These are phyloP conservation scores for Quercus parvula DNA, from an alignment of 306 rosid species.

Conservation along the genomic window DNA sequence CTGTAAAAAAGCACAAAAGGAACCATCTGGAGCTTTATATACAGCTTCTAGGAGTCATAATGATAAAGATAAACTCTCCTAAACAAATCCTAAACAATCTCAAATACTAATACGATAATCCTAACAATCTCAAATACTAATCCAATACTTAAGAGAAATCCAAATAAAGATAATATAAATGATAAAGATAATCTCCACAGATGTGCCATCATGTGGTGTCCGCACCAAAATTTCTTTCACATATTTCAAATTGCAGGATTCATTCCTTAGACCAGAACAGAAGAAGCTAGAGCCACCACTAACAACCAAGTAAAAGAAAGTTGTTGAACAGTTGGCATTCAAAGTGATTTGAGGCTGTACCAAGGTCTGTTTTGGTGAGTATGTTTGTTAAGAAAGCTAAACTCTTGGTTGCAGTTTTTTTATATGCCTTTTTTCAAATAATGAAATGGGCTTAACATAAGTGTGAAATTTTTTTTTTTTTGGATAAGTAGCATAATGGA, in stretches of 20 bases:
- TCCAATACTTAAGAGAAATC: too few relatives aligned
- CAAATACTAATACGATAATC: too few relatives aligned
- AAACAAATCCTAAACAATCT: too few relatives aligned
- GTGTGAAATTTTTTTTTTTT: not conserved
- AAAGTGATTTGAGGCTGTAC: not conserved
- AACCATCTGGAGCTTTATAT: too few relatives aligned
- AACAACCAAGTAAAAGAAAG: slow-evolving; percentile 37
- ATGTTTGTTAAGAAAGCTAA: not conserved
- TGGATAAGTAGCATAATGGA: slow-evolving; percentile 34
- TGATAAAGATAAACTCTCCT: too few relatives aligned
- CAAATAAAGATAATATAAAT: too few relatives aligned
- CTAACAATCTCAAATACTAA: too few relatives aligned
- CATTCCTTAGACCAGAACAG: slow-evolving; percentile 41
- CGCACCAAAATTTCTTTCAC: too few relatives aligned
- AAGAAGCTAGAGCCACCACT: slow-evolving; percentile 38
- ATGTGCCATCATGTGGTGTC: too few relatives aligned
- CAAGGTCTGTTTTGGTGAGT: not conserved
- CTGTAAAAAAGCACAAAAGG: too few relatives aligned
- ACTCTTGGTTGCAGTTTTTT: not conserved
- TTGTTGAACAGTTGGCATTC: not conserved
- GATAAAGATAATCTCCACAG: too few relatives aligned
- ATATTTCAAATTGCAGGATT: slow-evolving; percentile 46
- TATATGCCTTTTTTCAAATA: not conserved
- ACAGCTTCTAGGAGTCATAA: too few relatives aligned
- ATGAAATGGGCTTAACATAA: not conserved